These are phyloP conservation scores for Ceratobasidium sp. DNA, from an alignment of 1,284 basidiomycete species.

Conservation along the genomic window DNA sequence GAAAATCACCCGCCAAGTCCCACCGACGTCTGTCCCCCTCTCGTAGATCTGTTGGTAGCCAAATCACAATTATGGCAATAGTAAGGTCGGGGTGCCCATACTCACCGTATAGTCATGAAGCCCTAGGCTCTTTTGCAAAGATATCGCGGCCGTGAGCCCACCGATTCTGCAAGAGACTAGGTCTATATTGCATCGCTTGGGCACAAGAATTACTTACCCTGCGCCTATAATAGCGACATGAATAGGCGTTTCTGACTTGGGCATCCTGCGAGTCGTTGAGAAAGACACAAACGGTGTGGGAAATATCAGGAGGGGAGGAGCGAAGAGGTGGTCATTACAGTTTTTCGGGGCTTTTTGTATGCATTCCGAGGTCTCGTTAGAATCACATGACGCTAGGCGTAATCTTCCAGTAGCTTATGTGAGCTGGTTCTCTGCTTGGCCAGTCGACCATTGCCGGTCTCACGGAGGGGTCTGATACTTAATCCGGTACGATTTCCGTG, in stretches of 20 bases:
- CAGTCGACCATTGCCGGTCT: too few species aligned
- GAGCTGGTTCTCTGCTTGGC: not conserved
- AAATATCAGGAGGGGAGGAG: not conserved
- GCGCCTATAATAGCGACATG: conserved; percentile 42
- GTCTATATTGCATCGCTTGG: not conserved
- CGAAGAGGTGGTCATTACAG: too few species aligned
- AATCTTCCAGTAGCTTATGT: not conserved
- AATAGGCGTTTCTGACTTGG: not conserved
- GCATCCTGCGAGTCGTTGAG: not conserved
- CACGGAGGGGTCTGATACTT: too few species aligned
- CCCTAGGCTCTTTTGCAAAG: conserved; percentile 18
- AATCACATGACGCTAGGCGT: not conserved
- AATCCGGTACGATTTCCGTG: too few species aligned
- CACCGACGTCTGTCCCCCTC: conserved; percentile 62
- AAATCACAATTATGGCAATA: not conserved
- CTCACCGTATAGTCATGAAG: conserved; percentile 28
- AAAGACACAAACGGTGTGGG: not conserved
- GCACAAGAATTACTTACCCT: conserved; percentile 7
- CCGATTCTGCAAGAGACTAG: not conserved
- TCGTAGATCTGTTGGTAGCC: conserved; percentile 63
- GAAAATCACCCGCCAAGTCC: conserved; percentile 66
- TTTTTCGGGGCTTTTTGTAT: too few species aligned
- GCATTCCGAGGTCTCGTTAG: not conserved
- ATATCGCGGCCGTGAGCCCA: conserved; percentile 26
- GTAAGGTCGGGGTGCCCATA: not conserved